Conservation (phyloP, 352 stramenopile species). For the Globisporangium spiculum region DNA sequence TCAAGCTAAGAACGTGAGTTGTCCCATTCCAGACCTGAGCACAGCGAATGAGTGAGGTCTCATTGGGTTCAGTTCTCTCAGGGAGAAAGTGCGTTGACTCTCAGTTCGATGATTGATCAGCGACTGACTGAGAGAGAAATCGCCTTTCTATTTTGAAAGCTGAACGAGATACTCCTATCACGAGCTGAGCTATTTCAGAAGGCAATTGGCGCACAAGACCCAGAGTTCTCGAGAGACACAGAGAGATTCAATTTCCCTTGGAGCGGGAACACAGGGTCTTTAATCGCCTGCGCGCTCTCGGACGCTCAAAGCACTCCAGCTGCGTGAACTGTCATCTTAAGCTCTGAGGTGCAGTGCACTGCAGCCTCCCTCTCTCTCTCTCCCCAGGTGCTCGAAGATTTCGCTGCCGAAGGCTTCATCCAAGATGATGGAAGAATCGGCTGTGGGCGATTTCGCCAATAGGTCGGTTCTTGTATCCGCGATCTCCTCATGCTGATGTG, state of each 20-base stretch:
- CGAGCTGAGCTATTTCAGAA: slow-evolving; percentile 17
- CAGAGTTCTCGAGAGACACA: background rate
- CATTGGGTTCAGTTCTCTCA: too few species aligned
- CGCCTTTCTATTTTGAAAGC: slow-evolving; percentile 14
- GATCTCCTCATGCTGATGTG: background rate
- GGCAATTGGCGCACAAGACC: background rate
- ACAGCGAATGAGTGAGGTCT: background rate
- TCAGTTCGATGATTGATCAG: background rate
- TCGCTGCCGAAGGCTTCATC: background rate
- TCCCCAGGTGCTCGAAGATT: background rate
- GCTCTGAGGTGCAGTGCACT: background rate
- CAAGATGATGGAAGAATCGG: slow-evolving; percentile 50
- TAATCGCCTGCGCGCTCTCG: background rate
- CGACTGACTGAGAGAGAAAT: background rate
- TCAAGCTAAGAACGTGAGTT: background rate
- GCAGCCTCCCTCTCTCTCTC: background rate
- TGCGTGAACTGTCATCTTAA: background rate
- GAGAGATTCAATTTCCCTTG: background rate
- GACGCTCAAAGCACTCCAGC: background rate
- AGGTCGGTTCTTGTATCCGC: slow-evolving; percentile 22
- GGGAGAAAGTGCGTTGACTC: background rate
- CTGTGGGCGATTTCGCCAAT: slow-evolving; percentile 61
- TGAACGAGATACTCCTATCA: background rate
- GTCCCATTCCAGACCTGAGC: background rate
- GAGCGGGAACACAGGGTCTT: background rate